Percentiles rank a stretch among this genome's conserved stretches.
phyloP scores from a whole-genome alignment of 2,329 filamentous ascomycete genomes.

The Mycogone perniciosa region DNA sequence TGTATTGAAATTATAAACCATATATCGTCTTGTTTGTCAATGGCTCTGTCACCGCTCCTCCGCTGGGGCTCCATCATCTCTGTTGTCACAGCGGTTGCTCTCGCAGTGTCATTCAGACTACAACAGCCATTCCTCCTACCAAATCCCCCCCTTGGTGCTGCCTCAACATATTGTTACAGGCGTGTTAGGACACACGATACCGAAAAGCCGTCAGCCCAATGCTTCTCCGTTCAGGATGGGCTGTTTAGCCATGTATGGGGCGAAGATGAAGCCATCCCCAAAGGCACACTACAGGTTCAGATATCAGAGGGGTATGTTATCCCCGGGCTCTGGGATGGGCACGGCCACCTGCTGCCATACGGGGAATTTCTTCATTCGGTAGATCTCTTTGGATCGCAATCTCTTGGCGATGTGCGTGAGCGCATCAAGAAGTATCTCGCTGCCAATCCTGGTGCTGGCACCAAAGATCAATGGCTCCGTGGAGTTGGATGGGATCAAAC shows the following conservation, averaged over 20 bases:
- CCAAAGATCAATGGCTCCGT: constrained; percentile 53
- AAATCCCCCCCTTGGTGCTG: background rate
- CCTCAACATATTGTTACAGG: constrained; percentile 34
- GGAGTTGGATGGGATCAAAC: constrained; percentile 69
- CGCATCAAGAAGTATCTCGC: constrained; percentile 47
- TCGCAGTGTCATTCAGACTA: constrained; percentile 27
- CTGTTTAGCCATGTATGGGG: constrained; percentile 44
- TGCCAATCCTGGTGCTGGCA: constrained; percentile 45
- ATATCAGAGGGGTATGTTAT: constrained; percentile 46
- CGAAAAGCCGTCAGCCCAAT: constrained; percentile 36
- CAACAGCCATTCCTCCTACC: constrained; percentile 20
- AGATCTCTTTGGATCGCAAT: constrained; percentile 53
- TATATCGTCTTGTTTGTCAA: background rate
- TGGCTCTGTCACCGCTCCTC: constrained; percentile 15
- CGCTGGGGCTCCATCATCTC: constrained; percentile 28
- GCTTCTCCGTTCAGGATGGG: constrained; percentile 50
- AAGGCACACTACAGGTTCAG: constrained; percentile 21
- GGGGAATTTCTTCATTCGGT: constrained; percentile 63
- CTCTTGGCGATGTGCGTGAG: constrained; percentile 46
- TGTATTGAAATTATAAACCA: too few relatives aligned
- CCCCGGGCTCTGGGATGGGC: constrained; percentile 65
- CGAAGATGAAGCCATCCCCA: constrained; percentile 24
- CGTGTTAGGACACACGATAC: constrained; percentile 32
- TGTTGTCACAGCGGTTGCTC: constrained; percentile 23
- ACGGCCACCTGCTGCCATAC: constrained; percentile 60